These are phyloP conservation scores for Chionographis japonica DNA, from an alignment of 106 monocot genomes.

Conservation along the genomic window DNA sequence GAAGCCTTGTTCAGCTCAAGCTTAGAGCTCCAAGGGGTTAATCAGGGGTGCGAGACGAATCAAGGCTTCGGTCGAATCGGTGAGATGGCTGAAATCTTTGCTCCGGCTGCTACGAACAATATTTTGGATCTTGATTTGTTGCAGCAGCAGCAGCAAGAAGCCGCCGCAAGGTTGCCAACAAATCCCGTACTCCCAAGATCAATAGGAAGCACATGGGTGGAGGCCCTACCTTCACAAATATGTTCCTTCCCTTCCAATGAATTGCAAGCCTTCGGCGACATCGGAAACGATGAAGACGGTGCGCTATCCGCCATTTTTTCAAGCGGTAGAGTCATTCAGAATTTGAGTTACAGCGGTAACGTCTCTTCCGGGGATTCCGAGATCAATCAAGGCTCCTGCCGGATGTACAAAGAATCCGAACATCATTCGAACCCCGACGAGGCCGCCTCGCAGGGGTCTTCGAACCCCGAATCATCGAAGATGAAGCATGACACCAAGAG, in stretches of 20 bases:
- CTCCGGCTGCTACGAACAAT: not conserved
- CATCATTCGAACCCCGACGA: slow-evolving; percentile 11
- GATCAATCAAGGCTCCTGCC: slow-evolving; percentile 5
- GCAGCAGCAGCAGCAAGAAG: slow-evolving; percentile 9
- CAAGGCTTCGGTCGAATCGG: not conserved
- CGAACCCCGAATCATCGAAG: slow-evolving; percentile 2
- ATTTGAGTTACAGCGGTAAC: slow-evolving; percentile 17
- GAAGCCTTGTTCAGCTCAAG: slow-evolving; percentile 11
- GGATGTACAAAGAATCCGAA: not conserved
- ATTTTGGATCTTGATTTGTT: slow-evolving; percentile 3
- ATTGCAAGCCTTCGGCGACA: not conserved
- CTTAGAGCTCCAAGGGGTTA: slow-evolving; percentile 11
- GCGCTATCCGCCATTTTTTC: not conserved
- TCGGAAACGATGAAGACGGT: not conserved
- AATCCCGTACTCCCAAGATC: not conserved
- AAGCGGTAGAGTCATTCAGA: not conserved
- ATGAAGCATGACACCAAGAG: not conserved
- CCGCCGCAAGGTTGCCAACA: not conserved
- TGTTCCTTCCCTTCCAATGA: not conserved
- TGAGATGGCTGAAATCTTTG: slow-evolving; percentile 8
- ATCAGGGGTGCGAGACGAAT: not conserved
- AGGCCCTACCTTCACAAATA: slow-evolving; percentile 1
- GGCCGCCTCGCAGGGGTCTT: slow-evolving; percentile 17
- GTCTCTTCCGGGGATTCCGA: slow-evolving; percentile 32
- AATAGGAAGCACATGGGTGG: not conserved